Evolutionary conservation across 176 grass and related monocot species (phyloP), one percentile per base, ranked within the genome.

Genomic region (Oryza meyeriana): DNA sequence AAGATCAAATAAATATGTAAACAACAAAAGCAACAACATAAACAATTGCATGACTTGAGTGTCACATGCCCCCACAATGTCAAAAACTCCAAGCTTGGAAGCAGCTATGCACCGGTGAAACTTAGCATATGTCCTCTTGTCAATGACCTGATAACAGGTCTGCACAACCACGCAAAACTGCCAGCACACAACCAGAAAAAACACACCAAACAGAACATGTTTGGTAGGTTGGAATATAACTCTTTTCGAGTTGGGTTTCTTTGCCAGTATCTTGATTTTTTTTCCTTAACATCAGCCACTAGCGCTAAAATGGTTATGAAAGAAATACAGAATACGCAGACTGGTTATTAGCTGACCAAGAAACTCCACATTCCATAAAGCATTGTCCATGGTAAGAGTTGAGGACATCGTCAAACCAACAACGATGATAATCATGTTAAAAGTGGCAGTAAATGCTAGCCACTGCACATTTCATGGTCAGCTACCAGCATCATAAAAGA

Each of bases 1-100:
- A 72, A 64, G 22, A 87, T 67, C 64, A 75, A 40, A 81, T 26
- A 44, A 74, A 87, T 18, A 81, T 58, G 40, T 72, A 28, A 72
- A 34, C 25, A 35, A 74, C 39, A 36, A 41, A 71, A 67, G 26
- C 11, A 68, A 14, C 27, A 30, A 71, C 44, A 66, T 64, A 76
- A 76, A 13, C 29, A 2, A 36, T 30, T 50, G 34, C 13, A 22
- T 20, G 17, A 18, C 9, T 59, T 69, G 18, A 34, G 45, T 14
- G 4, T 52, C 25, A 14, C 13, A 66, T 1, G 8, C 29, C 34
- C 4, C 25, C 34, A 74, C 4, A 27, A 71, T 59, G 32, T 79
- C 61, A 84, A 36, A 66, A 72, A 64, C 1, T 26, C 1, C 38
- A 67, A 34, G 0, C 2, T 44, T 61, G 28, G 22, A 29, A 76